Evolutionary conservation across 1,284 basidiomycete species (phyloP), one percentile per base, ranked within the genome.

Genomic region (Clitocybe nebularis): DNA sequence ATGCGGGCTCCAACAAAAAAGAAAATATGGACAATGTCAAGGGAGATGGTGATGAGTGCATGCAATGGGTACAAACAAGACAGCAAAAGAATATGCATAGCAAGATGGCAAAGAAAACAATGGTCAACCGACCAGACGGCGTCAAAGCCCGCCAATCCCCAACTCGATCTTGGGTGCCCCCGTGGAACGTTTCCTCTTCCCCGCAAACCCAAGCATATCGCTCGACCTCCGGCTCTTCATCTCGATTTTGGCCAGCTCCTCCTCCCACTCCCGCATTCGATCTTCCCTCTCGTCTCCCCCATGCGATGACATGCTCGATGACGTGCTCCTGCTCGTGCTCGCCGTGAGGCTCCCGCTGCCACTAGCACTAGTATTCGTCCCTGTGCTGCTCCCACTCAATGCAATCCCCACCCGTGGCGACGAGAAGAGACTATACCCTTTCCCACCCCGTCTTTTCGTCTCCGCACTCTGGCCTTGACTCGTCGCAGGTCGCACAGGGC

Each of bases 191-290:
- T 69, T 72, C 53, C 72, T 69, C 62, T 70, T 74, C 38, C 70
- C 67, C 46, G 66, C 58, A 54, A 78, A 74, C n/a, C 77, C 76
- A 35, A 80, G 62, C 66, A 84, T 69, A 56, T 77, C 73, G 44
- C 79, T 85, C 44, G 72, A 77, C 52, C 74, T 69, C 44, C 77
- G 71, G 54, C 80, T 84, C 55, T 67, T 68, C 51, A 67, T 63
- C 63, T 88, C 85, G 52, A 89, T 86, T 47, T 75, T 72, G 48
- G 71, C 76, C 35, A 88, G 71, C 66, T 89, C 84, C 56, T 79
- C 76, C 61, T 89, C 86, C 86, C 86, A 89, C 48, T 81, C 85
- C 45, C 71, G 68, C 52, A 84, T 71, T 21, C 67, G 67, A 25
- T 62, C 65, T 19, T 62, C 62, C 17, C 52, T 53, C 44, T 56